phyloP scores from a whole-genome alignment of 768 basidiomycete species.

The Naganishia vaughanmartiniae region DNA sequence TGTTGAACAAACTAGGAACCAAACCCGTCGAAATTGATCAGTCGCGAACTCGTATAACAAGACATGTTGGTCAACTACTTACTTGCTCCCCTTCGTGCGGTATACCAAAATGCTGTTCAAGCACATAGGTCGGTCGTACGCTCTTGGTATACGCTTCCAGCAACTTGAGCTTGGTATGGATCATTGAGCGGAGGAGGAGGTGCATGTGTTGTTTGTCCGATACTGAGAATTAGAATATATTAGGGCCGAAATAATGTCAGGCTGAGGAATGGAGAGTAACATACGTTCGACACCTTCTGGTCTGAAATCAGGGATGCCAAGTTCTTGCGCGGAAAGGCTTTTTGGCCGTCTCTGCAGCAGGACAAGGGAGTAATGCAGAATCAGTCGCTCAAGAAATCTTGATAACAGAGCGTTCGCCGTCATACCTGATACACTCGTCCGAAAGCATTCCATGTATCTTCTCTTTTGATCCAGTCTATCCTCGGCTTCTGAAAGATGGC shows the following conservation, averaged over 20 bases:
- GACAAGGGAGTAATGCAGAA: not conserved
- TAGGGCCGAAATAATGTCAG: not conserved
- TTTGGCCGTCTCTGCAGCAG: slow-evolving; percentile 10
- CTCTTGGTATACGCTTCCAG: slow-evolving; percentile 26
- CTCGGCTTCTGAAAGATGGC: slow-evolving; percentile 22
- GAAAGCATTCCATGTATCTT: slow-evolving; percentile 26
- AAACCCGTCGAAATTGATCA: not conserved
- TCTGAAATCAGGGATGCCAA: slow-evolving; percentile 25
- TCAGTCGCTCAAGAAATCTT: not conserved
- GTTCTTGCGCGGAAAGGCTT: not conserved
- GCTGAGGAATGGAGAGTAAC: not conserved
- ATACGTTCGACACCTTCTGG: slow-evolving; percentile 20
- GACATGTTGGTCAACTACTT: not conserved
- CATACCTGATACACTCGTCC: slow-evolving; percentile 19
- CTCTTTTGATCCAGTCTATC: slow-evolving; percentile 28
- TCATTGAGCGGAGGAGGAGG: slow-evolving; percentile 26
- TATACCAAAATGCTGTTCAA: slow-evolving; percentile 19
- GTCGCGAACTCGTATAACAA: not conserved
- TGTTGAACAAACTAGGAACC: slow-evolving; percentile 24
- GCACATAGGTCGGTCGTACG: slow-evolving; percentile 20
- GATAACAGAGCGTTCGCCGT: not conserved
- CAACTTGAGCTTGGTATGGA: slow-evolving; percentile 28
- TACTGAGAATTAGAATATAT: not conserved
- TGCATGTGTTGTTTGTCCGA: slow-evolving; percentile 27
- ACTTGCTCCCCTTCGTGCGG: slow-evolving; percentile 27